Base-by-base conservation (phyloP, 768 basidiomycete genomes). In the Lentinula raphanica region DNA sequence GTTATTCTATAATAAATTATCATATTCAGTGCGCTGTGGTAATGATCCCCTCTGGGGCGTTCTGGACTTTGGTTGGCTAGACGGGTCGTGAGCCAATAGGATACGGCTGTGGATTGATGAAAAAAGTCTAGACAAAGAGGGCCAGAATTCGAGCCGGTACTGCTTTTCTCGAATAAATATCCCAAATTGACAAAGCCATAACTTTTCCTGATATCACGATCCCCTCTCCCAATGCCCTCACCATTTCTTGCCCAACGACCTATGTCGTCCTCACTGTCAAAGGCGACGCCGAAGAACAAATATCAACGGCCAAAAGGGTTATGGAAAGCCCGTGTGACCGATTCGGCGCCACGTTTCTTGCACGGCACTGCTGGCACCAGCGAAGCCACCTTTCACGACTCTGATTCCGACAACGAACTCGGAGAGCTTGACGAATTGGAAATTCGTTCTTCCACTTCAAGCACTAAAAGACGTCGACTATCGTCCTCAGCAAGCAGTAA, bases 271-370 rank as follows among this genome's bases (percentile, higher is more conserved):
- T 46, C 54, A 40, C 28, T 40, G 15, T 45, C 27, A 17, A 56
- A 27, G 28, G 42, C 45, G 53, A 55, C 39, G 25, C 15, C 25
- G 13, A 56, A 23, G 54, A 56, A 32, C 6, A 56, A 45, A 28
- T 13, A 29, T 40, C 40, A 45, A 31, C 69, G 72, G 48, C 77
- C 77, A 61, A 72, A 68, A 60, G 79, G 78, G 48, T 64, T 79
- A 25, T 80, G 77, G 78, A 76, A 71, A 66, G 75, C 72, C 66
- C 74, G 76, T 64, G 72, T 70, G 66, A 75, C 59, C 17, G 27
- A 38, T 53, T 40, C 56, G 32, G 66, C 66, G 50, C 69, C 68
- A 59, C 64, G 69, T 64, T 64, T 58, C 35, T 50, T 36, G 50
- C 59, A 15, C 35, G 55, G 23, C 45, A 45, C 35, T 58, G 55